Conservation (phyloP, 2,329 filamentous ascomycete genomes). For the Cladosporium oxysporum region DNA sequence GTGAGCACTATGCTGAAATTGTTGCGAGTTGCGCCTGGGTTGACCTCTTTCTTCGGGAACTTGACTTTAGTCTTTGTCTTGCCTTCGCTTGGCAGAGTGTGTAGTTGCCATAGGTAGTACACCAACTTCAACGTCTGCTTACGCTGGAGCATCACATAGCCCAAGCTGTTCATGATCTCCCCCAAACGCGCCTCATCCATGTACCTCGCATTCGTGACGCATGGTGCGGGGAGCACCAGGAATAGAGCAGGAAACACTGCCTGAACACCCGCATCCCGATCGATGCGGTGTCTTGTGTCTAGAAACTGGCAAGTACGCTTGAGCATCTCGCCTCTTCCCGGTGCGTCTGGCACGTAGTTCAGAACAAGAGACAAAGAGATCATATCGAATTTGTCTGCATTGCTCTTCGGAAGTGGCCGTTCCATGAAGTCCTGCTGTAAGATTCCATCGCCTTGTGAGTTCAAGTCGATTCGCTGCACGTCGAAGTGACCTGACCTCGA, state of each 20-base stretch:
- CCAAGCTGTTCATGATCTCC: conserved; percentile 74
- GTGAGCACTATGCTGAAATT: conserved; percentile 83
- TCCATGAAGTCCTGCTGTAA: conserved; percentile 92
- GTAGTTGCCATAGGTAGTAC: conserved; percentile 80
- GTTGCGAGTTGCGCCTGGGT: conserved; percentile 75
- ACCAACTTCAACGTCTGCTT: conserved; percentile 82
- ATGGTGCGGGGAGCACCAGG: conserved; percentile 84
- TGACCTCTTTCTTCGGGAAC: conserved; percentile 74
- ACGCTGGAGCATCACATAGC: conserved; percentile 64
- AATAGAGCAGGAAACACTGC: conserved; percentile 70
- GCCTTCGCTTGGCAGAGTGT: conserved; percentile 29
- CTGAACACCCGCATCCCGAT: conserved; percentile 26
- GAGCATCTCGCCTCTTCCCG: conserved; percentile 80
- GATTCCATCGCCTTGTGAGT: conserved; percentile 81
- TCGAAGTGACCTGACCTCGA: conserved; percentile 70
- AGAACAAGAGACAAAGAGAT: conserved; percentile 90
- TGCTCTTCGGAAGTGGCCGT: conserved; percentile 65
- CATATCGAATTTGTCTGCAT: conserved; percentile 70
- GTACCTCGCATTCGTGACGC: conserved; percentile 87
- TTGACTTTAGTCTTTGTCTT: conserved; percentile 27
- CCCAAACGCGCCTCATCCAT: conserved; percentile 70
- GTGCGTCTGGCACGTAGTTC: conserved; percentile 85
- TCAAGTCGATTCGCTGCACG: conserved; percentile 83
- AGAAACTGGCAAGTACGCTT: conserved; percentile 72
- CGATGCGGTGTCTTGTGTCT: conserved; percentile 31